Conservation (phyloP, 257 asterid species). For the Rhazya stricta region DNA sequence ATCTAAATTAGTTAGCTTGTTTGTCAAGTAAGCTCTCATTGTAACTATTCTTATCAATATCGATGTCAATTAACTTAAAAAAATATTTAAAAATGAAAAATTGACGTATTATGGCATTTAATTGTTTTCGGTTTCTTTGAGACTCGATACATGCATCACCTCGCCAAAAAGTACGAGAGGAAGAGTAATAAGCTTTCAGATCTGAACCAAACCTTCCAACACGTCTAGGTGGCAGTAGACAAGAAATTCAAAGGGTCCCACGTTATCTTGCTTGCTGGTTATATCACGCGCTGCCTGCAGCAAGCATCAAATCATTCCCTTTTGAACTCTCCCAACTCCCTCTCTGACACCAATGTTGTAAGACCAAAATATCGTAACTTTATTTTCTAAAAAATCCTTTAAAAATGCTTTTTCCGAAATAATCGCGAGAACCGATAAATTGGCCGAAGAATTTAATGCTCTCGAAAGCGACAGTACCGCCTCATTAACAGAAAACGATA, state of each 20-base stretch:
- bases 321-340: slow-evolving; percentile 7
- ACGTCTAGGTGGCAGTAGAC: neutral
- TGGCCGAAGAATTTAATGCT: slow-evolving; percentile 17
- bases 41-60: too few species aligned
- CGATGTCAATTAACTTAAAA: too few species aligned
- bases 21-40: too few species aligned
- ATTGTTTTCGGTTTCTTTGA: too few species aligned
- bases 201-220: neutral
- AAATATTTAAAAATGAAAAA: too few species aligned
- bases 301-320: neutral
- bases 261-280: slow-evolving; percentile 16
- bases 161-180: too few species aligned
- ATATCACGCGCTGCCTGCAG: neutral
- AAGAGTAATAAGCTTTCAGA: neutral
- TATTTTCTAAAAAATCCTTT: neutral
- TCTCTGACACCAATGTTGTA: slow-evolving; percentile 25
- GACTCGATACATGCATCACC: too few species aligned
- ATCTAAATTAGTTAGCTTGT: too few species aligned
- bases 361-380: slow-evolving; percentile 8
- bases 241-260: slow-evolving; percentile 19
- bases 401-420: neutral
- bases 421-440: slow-evolving; percentile 12
- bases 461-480: slow-evolving; percentile 24
- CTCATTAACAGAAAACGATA: slow-evolving; percentile 13
- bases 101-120: too few species aligned